Conservation (phyloP, 805 yeast species). For the Ogataea sp. region DNA sequence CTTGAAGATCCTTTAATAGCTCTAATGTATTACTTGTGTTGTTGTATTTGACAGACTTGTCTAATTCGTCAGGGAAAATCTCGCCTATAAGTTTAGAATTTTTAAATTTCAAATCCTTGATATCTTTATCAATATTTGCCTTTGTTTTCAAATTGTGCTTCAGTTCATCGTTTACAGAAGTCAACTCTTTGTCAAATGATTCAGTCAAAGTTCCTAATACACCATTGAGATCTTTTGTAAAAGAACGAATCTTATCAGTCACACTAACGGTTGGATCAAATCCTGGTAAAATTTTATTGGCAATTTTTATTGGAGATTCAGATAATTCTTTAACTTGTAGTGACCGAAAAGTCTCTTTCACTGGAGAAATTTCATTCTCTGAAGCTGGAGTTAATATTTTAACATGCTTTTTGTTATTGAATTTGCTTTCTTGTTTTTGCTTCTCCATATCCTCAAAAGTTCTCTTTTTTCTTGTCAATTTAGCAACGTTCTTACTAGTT, state of each 20-base stretch:
- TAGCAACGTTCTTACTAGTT: background rate
- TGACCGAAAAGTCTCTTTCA: background rate
- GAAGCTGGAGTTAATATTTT: background rate
- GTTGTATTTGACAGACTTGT: background rate
- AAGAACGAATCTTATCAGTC: conserved; percentile 1
- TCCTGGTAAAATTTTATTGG: background rate
- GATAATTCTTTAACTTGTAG: no score
- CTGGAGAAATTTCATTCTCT: background rate
- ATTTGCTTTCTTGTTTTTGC: background rate
- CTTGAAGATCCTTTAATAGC: background rate
- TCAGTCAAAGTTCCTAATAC: conserved; percentile 14
- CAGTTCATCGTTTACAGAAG: conserved; percentile 43
- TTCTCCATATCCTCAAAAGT: background rate
- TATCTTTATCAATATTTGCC: conserved; percentile 31
- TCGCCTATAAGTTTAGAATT: conserved; percentile 12
- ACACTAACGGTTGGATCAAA: background rate
- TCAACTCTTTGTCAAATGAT: conserved; percentile 17
- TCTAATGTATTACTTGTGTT: background rate
- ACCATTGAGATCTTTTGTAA: conserved; percentile 14
- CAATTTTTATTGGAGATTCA: background rate
- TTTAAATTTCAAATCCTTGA: conserved; percentile 20
- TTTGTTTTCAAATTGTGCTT: conserved; percentile 38
- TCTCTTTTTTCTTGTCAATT: background rate
- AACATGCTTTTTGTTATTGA: background rate
- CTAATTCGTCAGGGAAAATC: conserved; percentile 6